These are phyloP conservation scores for Syzygium grande DNA, from an alignment of 345 rosid genomes.

Conservation along the genomic window DNA sequence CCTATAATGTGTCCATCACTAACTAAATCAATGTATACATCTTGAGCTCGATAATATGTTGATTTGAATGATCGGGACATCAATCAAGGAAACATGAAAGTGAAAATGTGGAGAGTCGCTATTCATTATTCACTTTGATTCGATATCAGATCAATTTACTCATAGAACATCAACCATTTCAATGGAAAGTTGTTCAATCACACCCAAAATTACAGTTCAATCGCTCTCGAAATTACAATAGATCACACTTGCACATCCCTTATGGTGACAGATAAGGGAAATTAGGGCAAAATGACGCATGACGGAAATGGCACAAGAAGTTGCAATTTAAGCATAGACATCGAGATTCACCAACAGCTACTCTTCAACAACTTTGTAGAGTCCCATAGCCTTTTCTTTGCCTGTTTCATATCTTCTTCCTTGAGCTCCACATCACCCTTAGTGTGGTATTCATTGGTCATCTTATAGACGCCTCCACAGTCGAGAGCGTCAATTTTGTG, in stretches of 20 bases:
- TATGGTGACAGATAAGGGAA: too few relatives aligned
- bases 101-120: too few relatives aligned
- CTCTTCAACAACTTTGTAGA: conserved; percentile 17
- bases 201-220: background rate
- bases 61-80: background rate
- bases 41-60: background rate
- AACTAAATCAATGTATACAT: background rate
- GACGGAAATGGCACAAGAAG: background rate
- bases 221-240: background rate
- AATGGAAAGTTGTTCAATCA: too few relatives aligned
- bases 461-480: conserved; percentile 16
- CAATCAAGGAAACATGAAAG: too few relatives aligned
- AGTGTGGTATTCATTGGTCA: conserved; percentile 6
- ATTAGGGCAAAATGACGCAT: background rate
- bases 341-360: conserved; percentile 17
- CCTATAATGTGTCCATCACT: background rate
- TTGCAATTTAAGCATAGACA: background rate
- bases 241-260: too few relatives aligned
- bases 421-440: conserved; percentile 7
- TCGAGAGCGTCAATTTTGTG: conserved; percentile 19
- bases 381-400: background rate
- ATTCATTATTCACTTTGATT: too few relatives aligned
- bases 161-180: too few relatives aligned
- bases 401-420: conserved; percentile 17
- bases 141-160: too few relatives aligned